Percentiles rank a stretch among this genome's conserved stretches.
These are phyloP conservation scores for Verticillium zaregamsianum DNA, from an alignment of 2,329 filamentous ascomycete genomes.

Conservation along the genomic window DNA sequence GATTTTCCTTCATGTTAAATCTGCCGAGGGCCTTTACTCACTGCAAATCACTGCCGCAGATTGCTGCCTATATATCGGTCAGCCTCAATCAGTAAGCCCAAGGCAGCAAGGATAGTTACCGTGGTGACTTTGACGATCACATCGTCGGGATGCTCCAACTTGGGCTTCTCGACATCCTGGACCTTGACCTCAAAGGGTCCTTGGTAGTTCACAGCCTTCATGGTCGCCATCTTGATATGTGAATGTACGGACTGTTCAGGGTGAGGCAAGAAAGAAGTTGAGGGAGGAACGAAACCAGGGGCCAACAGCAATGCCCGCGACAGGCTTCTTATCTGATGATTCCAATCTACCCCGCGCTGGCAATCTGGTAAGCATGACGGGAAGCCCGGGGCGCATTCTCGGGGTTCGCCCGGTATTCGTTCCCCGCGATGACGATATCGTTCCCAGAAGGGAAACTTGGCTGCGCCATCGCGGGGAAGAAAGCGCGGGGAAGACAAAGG, in stretches of 20 bases:
- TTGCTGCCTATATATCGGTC: slow-evolving; percentile 30
- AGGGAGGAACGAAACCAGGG: background rate
- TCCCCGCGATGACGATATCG: background rate
- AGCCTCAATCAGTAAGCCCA: background rate
- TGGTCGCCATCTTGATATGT: slow-evolving; percentile 24
- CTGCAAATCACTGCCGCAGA: slow-evolving; percentile 50
- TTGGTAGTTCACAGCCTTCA: slow-evolving; percentile 62
- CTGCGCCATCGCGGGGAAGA: background rate
- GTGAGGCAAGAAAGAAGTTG: background rate
- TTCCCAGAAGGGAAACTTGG: background rate
- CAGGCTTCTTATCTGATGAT: background rate
- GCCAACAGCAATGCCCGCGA: background rate
- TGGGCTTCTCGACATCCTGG: slow-evolving; percentile 53
- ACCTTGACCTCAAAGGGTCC: slow-evolving; percentile 60
- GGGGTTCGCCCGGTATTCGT: background rate
- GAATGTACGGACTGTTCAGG: background rate
- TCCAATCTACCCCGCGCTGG: background rate
- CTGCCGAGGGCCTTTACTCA: slow-evolving; percentile 15
- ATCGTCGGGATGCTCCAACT: slow-evolving; percentile 60
- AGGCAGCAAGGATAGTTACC: slow-evolving; percentile 28
- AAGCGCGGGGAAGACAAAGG: background rate
- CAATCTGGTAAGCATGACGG: background rate
- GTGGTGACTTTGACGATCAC: slow-evolving; percentile 63
- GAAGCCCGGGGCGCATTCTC: background rate
- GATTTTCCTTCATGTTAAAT: slow-evolving; percentile 4